Evolutionary conservation across 306 rosid species (phyloP), one percentile per base, ranked within the genome.

Genomic region (Amphicarpaea edgeworthii): DNA sequence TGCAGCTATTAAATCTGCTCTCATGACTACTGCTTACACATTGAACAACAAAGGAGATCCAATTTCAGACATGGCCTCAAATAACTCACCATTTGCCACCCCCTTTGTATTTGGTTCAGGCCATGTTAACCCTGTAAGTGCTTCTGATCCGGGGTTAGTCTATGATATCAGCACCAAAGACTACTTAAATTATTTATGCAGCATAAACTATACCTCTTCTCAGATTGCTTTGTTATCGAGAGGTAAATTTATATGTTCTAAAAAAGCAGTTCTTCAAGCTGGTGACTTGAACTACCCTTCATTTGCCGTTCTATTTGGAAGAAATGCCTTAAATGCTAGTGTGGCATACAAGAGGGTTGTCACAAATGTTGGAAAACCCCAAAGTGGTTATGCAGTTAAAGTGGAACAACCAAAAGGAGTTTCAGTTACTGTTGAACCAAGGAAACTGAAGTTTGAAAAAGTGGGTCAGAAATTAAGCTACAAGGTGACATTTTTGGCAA

Each of bases 251-350:
- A 41, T 12, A 6, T 91, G 92, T 71, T 73, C 94, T 38, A 72
- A 37, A 6, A 60, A 64, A 21, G 7, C 16, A 34, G 42, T 45
- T 75, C 23, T 86, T 50, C 76, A 83, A 49, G 66, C 60, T n/a
- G 89, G 94, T 53, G 85, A 87, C 78, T 57, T 91, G 82, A 89
- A 91, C 12, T 89, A 89, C 85, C 97, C 97, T 81, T 91, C 92
- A 21, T 89, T 89, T 81, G 49, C 92, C 0, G 94, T 89, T 23
- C 8, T 75, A 7, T 84, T 84, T 30, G 21, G 66, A 6, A 70
- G 43, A 69, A 76, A 37, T 21, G 77, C 62, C 5, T 23, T 12
- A 8, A 83, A 71, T 28, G 34, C 15, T 30, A 81, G 26, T 72
- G 82, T 83, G 38, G 81, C 90, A 51, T 82, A 83, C 74, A 85